These are phyloP conservation scores for Omphalea diandra DNA, from an alignment of 441 rosid genomes.

Conservation along the genomic window DNA sequence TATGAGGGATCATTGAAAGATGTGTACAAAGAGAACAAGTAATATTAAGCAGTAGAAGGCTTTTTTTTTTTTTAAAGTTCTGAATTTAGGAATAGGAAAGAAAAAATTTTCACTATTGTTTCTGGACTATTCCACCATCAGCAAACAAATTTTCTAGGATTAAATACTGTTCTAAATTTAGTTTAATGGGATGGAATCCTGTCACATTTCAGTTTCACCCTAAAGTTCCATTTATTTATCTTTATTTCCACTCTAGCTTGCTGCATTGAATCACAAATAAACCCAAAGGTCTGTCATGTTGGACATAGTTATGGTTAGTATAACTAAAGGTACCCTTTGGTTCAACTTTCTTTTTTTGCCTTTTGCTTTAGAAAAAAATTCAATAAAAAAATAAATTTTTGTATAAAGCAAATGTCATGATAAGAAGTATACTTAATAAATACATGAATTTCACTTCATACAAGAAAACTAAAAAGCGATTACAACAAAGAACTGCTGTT, in stretches of 20 bases:
- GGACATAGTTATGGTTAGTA: background rate
- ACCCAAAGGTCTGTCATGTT: background rate
- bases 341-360: no score
- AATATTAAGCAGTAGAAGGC: background rate
- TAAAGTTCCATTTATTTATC: no score
- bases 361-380: background rate
- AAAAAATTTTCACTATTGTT: background rate
- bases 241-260: no score
- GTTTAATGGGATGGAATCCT: background rate
- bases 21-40: background rate
- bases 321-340: background rate
- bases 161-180: background rate
- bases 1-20: background rate
- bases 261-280: no score
- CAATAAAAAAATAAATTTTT: no score
- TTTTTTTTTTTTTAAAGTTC: background rate
- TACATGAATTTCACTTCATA: background rate
- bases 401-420: no score
- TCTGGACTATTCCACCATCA: background rate
- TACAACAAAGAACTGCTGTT: background rate
- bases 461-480: slow-evolving; percentile 11
- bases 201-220: no score
- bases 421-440: background rate
- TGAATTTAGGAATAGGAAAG: background rate
- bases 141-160: background rate